phyloP scores from a whole-genome alignment of 2,329 filamentous ascomycete species.

The Leptodontidium sp. region DNA sequence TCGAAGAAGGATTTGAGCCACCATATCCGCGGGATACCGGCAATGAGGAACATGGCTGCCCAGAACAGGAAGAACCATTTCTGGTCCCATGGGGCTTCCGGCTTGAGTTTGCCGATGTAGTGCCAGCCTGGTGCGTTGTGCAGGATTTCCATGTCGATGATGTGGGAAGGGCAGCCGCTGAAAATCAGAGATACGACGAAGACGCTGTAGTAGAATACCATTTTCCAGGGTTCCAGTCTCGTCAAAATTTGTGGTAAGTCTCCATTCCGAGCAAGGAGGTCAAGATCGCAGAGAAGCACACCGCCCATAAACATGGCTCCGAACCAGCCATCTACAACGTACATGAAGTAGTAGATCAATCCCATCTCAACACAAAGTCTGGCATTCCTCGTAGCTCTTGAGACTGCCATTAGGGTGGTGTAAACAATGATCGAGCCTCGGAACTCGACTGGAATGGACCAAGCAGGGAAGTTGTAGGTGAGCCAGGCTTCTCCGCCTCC shows the following conservation, averaged over 20 bases:
- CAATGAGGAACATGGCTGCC: conserved; percentile 64
- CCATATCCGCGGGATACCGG: conserved; percentile 62
- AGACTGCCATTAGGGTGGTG: conserved; percentile 60
- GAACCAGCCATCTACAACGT: conserved; percentile 70
- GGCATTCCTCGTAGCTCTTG: conserved; percentile 60
- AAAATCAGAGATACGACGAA: conserved; percentile 62
- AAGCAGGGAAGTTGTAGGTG: conserved; percentile 66
- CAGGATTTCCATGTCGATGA: conserved; percentile 46
- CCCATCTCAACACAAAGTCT: conserved; percentile 61
- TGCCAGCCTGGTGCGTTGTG: conserved; percentile 59
- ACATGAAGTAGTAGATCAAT: conserved; percentile 71
- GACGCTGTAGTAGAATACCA: conserved; percentile 58
- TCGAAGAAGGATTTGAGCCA: conserved; percentile 68
- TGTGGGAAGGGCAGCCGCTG: conserved; percentile 63
- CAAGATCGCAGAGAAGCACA: conserved; percentile 68
- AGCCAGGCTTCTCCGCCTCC: conserved; percentile 64
- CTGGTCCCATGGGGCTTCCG: conserved; percentile 69
- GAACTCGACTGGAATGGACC: conserved; percentile 67
- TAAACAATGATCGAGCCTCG: conserved; percentile 71
- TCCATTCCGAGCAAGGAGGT: conserved; percentile 58
- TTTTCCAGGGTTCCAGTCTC: conserved; percentile 55
- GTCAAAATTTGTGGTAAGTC: conserved; percentile 60
- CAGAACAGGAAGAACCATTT: conserved; percentile 75
- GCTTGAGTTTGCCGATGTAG: conserved; percentile 60
- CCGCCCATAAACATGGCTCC: conserved; percentile 66